phyloP scores from a whole-genome alignment of 2,329 filamentous ascomycete genomes.

The Teratosphaeria nubilosa region DNA sequence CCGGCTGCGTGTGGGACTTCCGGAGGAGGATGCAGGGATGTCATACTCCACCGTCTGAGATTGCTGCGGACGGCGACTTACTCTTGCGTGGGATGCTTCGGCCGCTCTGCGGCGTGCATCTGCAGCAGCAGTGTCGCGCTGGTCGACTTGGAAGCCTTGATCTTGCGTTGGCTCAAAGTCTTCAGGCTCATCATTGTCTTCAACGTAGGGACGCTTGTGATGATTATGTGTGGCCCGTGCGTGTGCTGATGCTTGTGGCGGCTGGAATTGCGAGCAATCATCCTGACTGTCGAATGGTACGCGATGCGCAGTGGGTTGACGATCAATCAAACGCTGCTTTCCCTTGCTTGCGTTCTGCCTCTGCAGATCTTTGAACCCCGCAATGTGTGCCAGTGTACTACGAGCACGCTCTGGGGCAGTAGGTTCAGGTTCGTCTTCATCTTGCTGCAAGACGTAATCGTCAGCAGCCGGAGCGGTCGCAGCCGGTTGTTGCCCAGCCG shows the following conservation, averaged over 20 bases:
- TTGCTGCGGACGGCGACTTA: background rate
- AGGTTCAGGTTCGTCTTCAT: background rate
- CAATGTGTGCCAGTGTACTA: constrained; percentile 1
- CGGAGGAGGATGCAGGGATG: background rate
- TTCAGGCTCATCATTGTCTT: constrained; percentile 21
- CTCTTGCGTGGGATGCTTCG: background rate
- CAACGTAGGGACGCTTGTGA: constrained; percentile 18
- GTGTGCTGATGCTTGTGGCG: constrained; percentile 3
- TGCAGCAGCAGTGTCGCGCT: constrained; percentile 21
- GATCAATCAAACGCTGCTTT: constrained; percentile 24
- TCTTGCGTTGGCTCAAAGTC: constrained; percentile 27
- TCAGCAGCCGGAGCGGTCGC: background rate
- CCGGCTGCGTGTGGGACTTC: background rate
- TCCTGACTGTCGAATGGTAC: constrained; percentile 28
- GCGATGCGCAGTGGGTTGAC: constrained; percentile 28
- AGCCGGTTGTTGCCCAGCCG: background rate
- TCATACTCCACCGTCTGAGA: constrained; percentile 1
- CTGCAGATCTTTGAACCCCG: constrained; percentile 1
- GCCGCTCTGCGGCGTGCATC: constrained; percentile 21
- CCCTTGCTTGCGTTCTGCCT: constrained; percentile 4
- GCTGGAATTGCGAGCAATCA: background rate
- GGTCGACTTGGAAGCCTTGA: constrained; percentile 35
- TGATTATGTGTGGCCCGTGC: constrained; percentile 3
- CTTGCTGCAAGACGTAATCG: background rate
- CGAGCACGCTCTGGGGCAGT: background rate